phyloP scores from a whole-genome alignment of 2,329 filamentous ascomycete species.

The Tetracladium maxilliforme region DNA sequence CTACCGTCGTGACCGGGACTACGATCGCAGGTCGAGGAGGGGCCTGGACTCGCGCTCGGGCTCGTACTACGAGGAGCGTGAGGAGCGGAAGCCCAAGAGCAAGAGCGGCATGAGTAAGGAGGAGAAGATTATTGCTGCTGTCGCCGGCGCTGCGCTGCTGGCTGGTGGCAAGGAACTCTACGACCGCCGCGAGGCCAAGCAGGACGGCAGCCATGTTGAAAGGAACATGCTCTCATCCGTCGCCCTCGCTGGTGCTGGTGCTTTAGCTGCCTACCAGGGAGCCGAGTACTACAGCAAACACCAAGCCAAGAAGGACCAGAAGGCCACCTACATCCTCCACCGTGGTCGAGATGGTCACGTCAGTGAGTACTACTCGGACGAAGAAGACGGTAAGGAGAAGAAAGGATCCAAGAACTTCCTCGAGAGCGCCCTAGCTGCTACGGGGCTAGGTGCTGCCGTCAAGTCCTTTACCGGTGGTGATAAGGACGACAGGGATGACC shows the following conservation, averaged over 20 bases:
- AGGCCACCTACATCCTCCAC: constrained; percentile 36
- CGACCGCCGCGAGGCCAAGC: constrained; percentile 43
- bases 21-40: too few relatives aligned
- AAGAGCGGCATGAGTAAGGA: too few relatives aligned
- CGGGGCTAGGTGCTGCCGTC: constrained; percentile 44
- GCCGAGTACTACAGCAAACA: constrained; percentile 49
- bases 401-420: constrained; percentile 50
- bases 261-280: constrained; percentile 47
- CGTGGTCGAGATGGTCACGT: constrained; percentile 36
- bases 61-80: constrained; percentile 24
- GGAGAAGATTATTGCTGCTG: constrained; percentile 51
- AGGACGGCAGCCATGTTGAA: constrained; percentile 28
- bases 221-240: constrained; percentile 45
- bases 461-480: constrained; percentile 40
- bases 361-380: constrained; percentile 37
- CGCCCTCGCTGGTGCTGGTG: constrained; percentile 48
- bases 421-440: constrained; percentile 45
- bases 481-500: constrained; percentile 23
- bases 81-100: too few relatives aligned
- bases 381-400: constrained; percentile 38
- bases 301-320: constrained; percentile 24
- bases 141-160: constrained; percentile 48
- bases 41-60: constrained; percentile 24
- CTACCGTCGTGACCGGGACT: constrained; percentile 28
- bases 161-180: constrained; percentile 52